Percentiles rank a stretch among this genome's conserved stretches.
Conservation (phyloP, 306 rosid species). For the Biancaea sappan region DNA sequence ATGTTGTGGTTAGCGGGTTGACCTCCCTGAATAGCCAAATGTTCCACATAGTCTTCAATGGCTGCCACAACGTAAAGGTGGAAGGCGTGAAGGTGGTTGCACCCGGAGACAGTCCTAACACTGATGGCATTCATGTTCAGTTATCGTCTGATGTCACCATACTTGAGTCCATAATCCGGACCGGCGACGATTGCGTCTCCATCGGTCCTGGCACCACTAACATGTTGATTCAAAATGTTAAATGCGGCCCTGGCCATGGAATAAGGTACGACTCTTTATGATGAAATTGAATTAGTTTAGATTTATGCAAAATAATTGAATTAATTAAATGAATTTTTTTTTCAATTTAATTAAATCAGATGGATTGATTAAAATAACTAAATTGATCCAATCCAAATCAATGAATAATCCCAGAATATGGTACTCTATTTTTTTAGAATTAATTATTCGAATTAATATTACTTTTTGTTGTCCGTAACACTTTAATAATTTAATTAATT, state of each 20-base stretch:
- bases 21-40: conserved; percentile 60
- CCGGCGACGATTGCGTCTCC: conserved; percentile 73
- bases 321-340: too few relatives aligned
- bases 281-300: too few relatives aligned
- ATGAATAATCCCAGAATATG: too few relatives aligned
- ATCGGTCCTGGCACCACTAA: conserved; percentile 62
- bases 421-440: too few relatives aligned
- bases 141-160: conserved; percentile 52
- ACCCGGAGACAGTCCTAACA: conserved; percentile 63
- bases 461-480: background rate
- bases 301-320: too few relatives aligned
- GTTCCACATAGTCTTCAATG: conserved; percentile 56
- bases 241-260: conserved; percentile 80
- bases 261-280: too few relatives aligned
- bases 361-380: too few relatives aligned
- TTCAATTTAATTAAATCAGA: too few relatives aligned
- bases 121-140: conserved; percentile 74
- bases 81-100: conserved; percentile 46
- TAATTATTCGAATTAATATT: too few relatives aligned
- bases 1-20: conserved; percentile 52
- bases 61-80: conserved; percentile 49
- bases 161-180: conserved; percentile 47
- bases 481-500: too few relatives aligned
- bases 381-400: too few relatives aligned
- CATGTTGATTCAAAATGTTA: conserved; percentile 64